Evolutionary conservation across 2,329 filamentous ascomycete species (phyloP).

Genomic region (Fusarium nisikadoi): DNA sequence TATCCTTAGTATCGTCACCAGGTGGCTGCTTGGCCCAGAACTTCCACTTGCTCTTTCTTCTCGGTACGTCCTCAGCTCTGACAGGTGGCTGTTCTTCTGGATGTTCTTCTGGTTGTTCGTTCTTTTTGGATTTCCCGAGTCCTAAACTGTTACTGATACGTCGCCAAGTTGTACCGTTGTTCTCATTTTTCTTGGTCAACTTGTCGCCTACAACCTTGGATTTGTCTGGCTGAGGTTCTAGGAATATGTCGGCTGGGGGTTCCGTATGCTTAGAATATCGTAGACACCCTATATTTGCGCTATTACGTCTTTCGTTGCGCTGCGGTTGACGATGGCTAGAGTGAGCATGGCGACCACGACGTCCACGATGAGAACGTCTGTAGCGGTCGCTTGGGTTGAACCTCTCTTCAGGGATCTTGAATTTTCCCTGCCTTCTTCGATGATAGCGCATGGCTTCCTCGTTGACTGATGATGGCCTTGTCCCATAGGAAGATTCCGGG

Average conservation of each 20-base stretch:
- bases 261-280: not conserved
- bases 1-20: not conserved
- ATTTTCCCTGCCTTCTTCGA: not conserved
- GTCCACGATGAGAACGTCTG: not conserved
- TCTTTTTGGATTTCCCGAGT: constrained; percentile 10
- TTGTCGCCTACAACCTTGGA: constrained; percentile 14
- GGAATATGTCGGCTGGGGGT: not conserved
- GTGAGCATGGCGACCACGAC: constrained; percentile 4
- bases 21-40: constrained; percentile 20
- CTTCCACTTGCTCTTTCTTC: constrained; percentile 23
- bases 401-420: not conserved
- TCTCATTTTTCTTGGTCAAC: constrained; percentile 6
- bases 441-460: constrained; percentile 9
- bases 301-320: not conserved
- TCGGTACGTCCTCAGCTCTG: not conserved
- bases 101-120: not conserved
- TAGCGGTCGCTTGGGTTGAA: constrained; percentile 4
- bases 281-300: not conserved
- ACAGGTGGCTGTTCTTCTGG: not conserved
- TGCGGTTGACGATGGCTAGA: not conserved
- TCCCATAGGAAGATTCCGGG: constrained; percentile 22
- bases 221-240: not conserved
- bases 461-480: constrained; percentile 12
- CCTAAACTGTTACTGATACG: constrained; percentile 13
- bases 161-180: constrained; percentile 2